A percentile compares a stretch with the other conserved stretches of the same genome.
These are phyloP conservation scores for Coprinopsis sp. DNA, from an alignment of 768 basidiomycete genomes.

Conservation along the genomic window DNA sequence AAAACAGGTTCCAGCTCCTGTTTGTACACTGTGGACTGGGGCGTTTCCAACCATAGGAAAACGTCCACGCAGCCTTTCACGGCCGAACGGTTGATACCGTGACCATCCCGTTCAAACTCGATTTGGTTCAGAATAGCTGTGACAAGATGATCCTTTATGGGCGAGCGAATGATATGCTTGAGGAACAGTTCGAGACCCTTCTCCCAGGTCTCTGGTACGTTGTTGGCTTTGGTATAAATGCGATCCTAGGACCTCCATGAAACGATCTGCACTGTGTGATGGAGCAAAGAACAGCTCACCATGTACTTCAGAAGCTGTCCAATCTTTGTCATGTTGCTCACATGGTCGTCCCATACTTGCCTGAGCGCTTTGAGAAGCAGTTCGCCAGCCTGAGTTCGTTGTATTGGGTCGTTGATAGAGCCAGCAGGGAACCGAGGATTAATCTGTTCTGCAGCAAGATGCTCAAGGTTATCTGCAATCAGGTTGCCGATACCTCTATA, in stretches of 20 bases:
- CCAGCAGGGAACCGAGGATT: constrained; percentile 79
- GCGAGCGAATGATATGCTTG: constrained; percentile 68
- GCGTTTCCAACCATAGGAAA: constrained; percentile 61
- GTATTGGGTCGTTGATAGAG: constrained; percentile 60
- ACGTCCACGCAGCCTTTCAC: constrained; percentile 88
- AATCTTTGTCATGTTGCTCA: constrained; percentile 80
- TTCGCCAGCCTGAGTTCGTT: constrained; percentile 81
- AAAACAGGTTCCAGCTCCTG: constrained; percentile 80
- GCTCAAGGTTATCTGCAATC: constrained; percentile 77
- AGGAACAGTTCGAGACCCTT: constrained; percentile 82
- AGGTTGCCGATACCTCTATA: constrained; percentile 82
- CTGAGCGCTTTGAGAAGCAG: constrained; percentile 76
- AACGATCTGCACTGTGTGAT: constrained; percentile 1
- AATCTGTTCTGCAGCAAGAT: constrained; percentile 70
- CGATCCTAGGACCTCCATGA: constrained; percentile 62
- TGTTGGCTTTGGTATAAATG: constrained; percentile 70
- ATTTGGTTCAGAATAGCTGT: constrained; percentile 83
- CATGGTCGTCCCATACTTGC: constrained; percentile 93
- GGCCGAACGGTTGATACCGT: constrained; percentile 84
- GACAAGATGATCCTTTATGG: constrained; percentile 81
- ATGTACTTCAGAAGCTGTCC: constrained; percentile 93
- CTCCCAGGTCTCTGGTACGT: constrained; percentile 76
- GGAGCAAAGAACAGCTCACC: constrained; percentile 45
- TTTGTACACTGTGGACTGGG: constrained; percentile 65
- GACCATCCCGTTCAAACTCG: constrained; percentile 87